Evolutionary conservation across 306 rosid genomes (phyloP), one percentile per base, ranked within the genome.

Genomic region (Heteromeles arbutifolia): DNA sequence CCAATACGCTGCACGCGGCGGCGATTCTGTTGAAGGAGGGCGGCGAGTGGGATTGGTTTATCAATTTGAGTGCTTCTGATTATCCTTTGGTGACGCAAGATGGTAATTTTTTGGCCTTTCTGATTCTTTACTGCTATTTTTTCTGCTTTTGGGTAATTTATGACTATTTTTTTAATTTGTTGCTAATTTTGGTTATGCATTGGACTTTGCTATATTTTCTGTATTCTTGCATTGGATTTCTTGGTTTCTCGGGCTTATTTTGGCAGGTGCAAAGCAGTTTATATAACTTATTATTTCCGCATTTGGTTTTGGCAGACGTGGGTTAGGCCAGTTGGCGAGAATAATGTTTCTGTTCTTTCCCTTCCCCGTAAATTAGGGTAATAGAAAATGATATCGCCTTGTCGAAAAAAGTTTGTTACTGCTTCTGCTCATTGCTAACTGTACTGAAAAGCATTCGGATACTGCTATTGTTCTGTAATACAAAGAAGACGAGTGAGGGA

Each of bases 11-110:
- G 61, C 97, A 89, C 63, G 97, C 93, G 26, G 93, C 93, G 4
- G 87, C 97, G 29, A 80, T 86, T 74, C 83, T 91, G 86, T 69
- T 91, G 64, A 87, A 71, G 83, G 87, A 84, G 44, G 93, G 90
- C 64, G 87, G 84, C 25, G 87, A 91, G 2, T 91, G 97, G 97
- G 97, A 91, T 79, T 89, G 97, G 97, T 90, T 90, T 45, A 85
- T 90, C 56, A 90, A 90, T 80, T 79, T 90, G 66, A 87, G 95
- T 73, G 91, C 97, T 73, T 89, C 93, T 1, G 97, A 91, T 69
- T 91, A 89, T 71, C 97, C 97, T 41, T 32, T 91, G 79, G 89
- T 91, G 8, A 91, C 97, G 13, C 97, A 91, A 72, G 97, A 91
- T 75, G 97, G 97, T 91, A 74, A 73, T 14, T 73, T 76, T 48